Conservation (phyloP, 78 protist species). For the Protostelium mycophagum region DNA sequence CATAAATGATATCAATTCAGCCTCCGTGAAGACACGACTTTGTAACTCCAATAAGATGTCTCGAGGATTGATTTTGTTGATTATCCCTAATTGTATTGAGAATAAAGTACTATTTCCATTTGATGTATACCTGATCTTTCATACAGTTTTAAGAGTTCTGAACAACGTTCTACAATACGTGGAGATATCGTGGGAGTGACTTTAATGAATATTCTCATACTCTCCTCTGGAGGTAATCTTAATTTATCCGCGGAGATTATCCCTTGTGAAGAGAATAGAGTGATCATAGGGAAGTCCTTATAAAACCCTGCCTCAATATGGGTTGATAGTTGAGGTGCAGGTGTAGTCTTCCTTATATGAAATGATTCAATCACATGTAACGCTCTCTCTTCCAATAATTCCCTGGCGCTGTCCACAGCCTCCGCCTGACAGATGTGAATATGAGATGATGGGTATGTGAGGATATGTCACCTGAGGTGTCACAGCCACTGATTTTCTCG, state of each 20-base stretch:
- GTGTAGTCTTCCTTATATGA: neutral
- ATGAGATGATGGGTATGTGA: neutral
- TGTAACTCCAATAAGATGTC: neutral
- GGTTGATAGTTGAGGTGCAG: neutral
- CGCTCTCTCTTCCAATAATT: neutral
- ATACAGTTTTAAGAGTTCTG: neutral
- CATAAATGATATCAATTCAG: neutral
- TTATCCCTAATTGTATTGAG: neutral
- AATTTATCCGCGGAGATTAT: neutral
- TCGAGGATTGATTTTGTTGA: neutral
- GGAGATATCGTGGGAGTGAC: neutral
- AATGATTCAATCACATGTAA: neutral
- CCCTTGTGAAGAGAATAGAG: neutral
- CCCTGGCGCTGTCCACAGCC: neutral
- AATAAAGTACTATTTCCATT: neutral
- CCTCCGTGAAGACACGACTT: neutral
- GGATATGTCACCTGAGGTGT: neutral
- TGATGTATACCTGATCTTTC: neutral
- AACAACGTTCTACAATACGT: neutral
- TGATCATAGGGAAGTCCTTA: neutral
- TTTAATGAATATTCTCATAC: neutral
- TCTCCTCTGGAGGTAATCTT: neutral
- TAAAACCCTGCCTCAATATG: neutral
- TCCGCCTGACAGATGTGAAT: neutral
- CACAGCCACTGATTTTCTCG: no score